phyloP scores from a whole-genome alignment of 1,139 yeast genomes.

The Geotrichum cucujoidarum region DNA sequence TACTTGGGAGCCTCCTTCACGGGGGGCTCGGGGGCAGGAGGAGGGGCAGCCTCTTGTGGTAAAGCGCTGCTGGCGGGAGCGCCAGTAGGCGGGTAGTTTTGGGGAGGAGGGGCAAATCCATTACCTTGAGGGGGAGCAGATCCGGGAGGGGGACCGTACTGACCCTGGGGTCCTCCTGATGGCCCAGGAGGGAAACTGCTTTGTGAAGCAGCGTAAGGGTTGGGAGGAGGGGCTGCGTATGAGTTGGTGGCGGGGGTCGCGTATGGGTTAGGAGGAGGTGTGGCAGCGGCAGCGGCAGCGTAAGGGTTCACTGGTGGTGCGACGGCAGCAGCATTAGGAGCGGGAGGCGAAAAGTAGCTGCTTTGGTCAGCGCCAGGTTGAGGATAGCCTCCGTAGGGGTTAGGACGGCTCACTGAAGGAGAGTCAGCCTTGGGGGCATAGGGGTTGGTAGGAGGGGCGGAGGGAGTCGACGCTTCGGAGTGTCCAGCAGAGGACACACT shows the following conservation, averaged over 20 bases:
- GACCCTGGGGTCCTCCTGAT: constrained; percentile 26
- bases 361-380: constrained; percentile 15
- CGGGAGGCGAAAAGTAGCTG: constrained; percentile 14
- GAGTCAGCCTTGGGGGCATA: constrained; percentile 31
- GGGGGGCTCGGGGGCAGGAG: constrained; percentile 31
- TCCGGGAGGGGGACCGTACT: constrained; percentile 29
- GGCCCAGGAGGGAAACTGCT: constrained; percentile 24
- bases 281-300: constrained; percentile 21
- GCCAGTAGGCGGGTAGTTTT: constrained; percentile 19
- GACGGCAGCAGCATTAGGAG: constrained; percentile 19
- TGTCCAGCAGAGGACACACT: constrained; percentile 28
- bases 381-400: constrained; percentile 17
- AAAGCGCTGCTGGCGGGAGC: constrained; percentile 19
- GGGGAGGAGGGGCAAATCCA: constrained; percentile 19
- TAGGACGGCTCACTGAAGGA: constrained; percentile 21
- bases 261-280: constrained; percentile 18
- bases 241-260: constrained; percentile 29
- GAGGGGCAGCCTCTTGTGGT: constrained; percentile 27
- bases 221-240: constrained; percentile 17
- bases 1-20: constrained; percentile 40
- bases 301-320: constrained; percentile 26
- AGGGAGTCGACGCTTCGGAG: constrained; percentile 19
- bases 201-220: constrained; percentile 26
- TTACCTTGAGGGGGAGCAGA: constrained; percentile 11
- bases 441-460: constrained; percentile 30